Base-by-base conservation (phyloP, 345 rosid genomes). In the Rhodomyrtus tomentosa region DNA sequence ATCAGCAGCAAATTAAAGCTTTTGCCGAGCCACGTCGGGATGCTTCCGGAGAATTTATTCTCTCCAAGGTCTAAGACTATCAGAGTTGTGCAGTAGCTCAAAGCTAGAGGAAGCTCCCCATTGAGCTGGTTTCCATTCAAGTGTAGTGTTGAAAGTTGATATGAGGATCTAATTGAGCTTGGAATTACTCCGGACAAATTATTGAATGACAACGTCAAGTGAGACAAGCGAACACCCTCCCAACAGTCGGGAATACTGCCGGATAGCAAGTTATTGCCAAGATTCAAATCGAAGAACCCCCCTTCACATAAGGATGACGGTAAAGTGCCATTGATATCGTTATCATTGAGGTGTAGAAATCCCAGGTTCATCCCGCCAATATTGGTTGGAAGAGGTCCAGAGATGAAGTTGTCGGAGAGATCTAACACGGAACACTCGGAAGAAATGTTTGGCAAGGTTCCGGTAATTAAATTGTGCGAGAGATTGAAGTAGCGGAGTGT, bases 161-260 rank as follows among this genome's bases (percentile, higher is more conserved):
- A 0, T 36, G 9, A 85, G 84, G 5, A 59, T 59, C 24, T 8
- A 0, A 59, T 4, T 27, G 87, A 85, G 36, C 80, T 82, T 36
- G 84, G 84, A 51, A 85, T 72, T 10, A 40, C 21, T 50, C 84
- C 87, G 14, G 27, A 82, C 15, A 82, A 85, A 29, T 82, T 82
- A 29, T 85, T 81, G n/a, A n/a, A 81, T 18, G 81, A 38, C 68
- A 85, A 32, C 51, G 73, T 51, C 51, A 36, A 85, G 68, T 29
- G 21, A 59, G 16, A 13, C 15, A 10, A 14, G 3, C 22, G n/a
- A 42, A 1, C 1, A 4, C 3, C 9, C 38, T 50, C 29, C 84
- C 55, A 27, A 4, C 84, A 59, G 0, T 59, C 0, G 0, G 84
- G 86, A 32, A 81, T 85, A 58, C 13, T 22, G 0, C 81, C 84